Evolutionary conservation across 2,329 filamentous ascomycete species (phyloP).

Genomic region (Colletotrichum sp.): DNA sequence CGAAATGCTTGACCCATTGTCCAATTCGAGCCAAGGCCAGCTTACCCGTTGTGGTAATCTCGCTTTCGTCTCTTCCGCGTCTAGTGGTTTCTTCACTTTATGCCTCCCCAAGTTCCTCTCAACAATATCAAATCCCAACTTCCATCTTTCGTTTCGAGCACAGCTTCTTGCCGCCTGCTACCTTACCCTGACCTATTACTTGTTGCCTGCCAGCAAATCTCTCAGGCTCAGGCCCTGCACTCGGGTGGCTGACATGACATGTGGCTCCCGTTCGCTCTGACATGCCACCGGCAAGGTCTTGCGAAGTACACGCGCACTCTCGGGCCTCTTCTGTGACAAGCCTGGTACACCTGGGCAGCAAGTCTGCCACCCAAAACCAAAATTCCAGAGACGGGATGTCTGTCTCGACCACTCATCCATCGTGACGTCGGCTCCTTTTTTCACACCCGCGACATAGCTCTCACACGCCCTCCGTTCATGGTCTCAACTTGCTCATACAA

Average conservation of each 20-base stretch:
- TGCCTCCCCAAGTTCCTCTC: not conserved
- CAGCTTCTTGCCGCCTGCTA: not conserved
- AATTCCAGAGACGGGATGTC: not conserved
- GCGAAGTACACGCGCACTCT: not conserved
- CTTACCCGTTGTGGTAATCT: not conserved
- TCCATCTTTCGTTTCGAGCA: not conserved
- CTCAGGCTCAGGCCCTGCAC: not conserved
- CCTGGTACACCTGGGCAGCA: constrained; percentile 6
- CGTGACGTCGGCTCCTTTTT: not conserved
- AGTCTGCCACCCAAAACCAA: not conserved
- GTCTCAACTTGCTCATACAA: not conserved
- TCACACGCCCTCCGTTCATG: not conserved
- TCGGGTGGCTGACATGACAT: not conserved
- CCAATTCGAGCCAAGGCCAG: not conserved
- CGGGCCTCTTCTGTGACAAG: constrained; percentile 13
- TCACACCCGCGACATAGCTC: not conserved
- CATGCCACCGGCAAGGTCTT: not conserved
- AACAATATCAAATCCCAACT: not conserved
- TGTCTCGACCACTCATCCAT: not conserved
- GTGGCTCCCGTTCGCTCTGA: not conserved
- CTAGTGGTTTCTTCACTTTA: not conserved
- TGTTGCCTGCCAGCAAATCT: not conserved
- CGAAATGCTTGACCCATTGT: not conserved
- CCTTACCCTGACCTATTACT: not conserved
- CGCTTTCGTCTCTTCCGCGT: not conserved